Evolutionary conservation across 75 land plant genomes (phyloP).

Genomic region (Gnetum montanum): DNA sequence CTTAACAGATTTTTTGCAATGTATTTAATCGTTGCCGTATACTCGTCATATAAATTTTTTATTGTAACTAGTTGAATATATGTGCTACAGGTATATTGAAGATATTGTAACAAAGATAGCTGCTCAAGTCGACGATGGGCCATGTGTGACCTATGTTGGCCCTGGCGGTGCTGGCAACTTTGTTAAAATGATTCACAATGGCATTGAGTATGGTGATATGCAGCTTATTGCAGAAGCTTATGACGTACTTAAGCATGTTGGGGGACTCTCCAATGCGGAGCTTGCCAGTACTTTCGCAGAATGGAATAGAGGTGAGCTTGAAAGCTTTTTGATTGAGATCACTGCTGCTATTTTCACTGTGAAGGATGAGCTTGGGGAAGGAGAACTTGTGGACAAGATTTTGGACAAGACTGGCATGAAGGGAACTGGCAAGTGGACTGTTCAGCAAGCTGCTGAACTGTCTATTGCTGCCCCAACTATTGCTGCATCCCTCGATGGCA

Average conservation of each 20-base stretch:
- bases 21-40: too few relatives aligned
- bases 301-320: slow-evolving; percentile 49
- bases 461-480: slow-evolving; percentile 40
- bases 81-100: slow-evolving; percentile 28
- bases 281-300: slow-evolving; percentile 23
- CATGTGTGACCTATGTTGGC: slow-evolving; percentile 47
- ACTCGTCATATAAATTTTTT: too few relatives aligned
- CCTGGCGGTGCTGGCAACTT: slow-evolving; percentile 43
- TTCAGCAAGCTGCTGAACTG: slow-evolving; percentile 47
- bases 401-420: slow-evolving; percentile 42
- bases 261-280: slow-evolving; percentile 33
- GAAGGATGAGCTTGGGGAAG: slow-evolving; percentile 20
- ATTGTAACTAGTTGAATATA: background rate
- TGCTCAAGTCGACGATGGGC: slow-evolving; percentile 39
- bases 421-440: slow-evolving; percentile 46
- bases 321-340: slow-evolving; percentile 46
- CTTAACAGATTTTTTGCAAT: too few relatives aligned
- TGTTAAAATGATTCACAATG: slow-evolving; percentile 48
- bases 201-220: slow-evolving; percentile 53
- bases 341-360: slow-evolving; percentile 41
- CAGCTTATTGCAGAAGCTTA: slow-evolving; percentile 51
- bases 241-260: slow-evolving; percentile 29
- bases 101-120: slow-evolving; percentile 26
- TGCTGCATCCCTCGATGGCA: slow-evolving; percentile 29
- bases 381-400: slow-evolving; percentile 39